Evolutionary conservation across 1,139 yeast species (phyloP), one percentile per base, ranked within the genome.

Genomic region (Candida tropicalis): DNA sequence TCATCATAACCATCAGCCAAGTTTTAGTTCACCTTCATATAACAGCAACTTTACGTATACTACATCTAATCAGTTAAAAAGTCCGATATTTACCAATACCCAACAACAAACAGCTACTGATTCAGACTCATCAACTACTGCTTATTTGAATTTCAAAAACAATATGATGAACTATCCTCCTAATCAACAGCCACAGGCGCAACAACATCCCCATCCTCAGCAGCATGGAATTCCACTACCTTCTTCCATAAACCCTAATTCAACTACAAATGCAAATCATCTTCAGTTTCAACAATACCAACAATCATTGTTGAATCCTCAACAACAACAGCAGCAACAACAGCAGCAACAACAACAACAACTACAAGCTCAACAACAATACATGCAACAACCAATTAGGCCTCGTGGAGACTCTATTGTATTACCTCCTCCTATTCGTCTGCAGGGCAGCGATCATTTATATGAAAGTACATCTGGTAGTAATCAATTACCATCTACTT

Each of bases 361-460:
- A 25, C 47, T 45, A 18, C 38, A 35, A 27, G 25, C 26, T 7
- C 42, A 36, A 10, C 53, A 45, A 35, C 52, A 47, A 39, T 41
- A 35, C 18, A 41, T 36, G 27, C 47, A 42, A 17, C 50, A 39
- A 32, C 47, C 43, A 5, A 38, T 48, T 24, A 45, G 68, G 42
- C 61, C 66, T 15, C 49, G 68, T 29, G 66, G 66, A 9, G 68
- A 65, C 43, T 61, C 67, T 4, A 59, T 66, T n/a, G 63, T 54
- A 37, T 49, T 65, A 17, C 70, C 69, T 2, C 70, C 70, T 6
- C 66, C 66, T 3, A 52, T 46, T 29, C 48, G 58, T 24, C 50
- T 45, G 42, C 49, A 33, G 39, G 37, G 36, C 4, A 51, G 32
- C 6, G 52, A 50, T 3, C 48, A 37, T 31, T 41, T 43, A 15